Base-by-base conservation (phyloP, 2,329 filamentous ascomycete genomes). In the Fusarium vanettenii region DNA sequence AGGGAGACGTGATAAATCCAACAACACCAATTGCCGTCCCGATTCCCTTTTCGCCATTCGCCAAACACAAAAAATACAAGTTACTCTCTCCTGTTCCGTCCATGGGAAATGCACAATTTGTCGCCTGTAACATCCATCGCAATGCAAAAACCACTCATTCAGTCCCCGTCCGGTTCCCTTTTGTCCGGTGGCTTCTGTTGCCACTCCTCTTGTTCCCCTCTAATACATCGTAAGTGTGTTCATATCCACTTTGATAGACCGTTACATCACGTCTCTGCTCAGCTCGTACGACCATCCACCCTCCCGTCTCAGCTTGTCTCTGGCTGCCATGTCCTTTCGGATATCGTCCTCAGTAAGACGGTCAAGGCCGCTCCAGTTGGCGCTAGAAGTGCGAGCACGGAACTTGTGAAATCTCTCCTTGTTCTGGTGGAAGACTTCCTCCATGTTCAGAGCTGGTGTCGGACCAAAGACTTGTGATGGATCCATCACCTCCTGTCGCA, bases 401-500 rank as follows among this genome's bases (percentile, higher is more conserved):
- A 98, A 98, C 80, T 95, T 94, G 86, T 94, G 94, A 82, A 94
- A 91, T 74, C 93, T 87, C 66, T 96, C 95, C 82, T 95, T 95
- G 83, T 93, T 95, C 82, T 95, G 94, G 83, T 89, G 93, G 84
- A 99, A 99, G 35, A 98, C 95, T 81, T 98, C 95, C 79, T 99
- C 97, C 92, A 99, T 97, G 79, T 95, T 94, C 74, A 99, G 87
- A 14, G 95, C 94, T 13, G 90, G 92, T 27, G 97, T 95, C 1
- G 94, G 94, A 0, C 97, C 97, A 80, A 99, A 99, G 63, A 99
- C 94, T 41, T 89, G 86, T 79, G 94, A 91, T 0, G 95, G 94
- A 79, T 99, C 95, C 76, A 97, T 89, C 11, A 91, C 90, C 82
- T 99, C 95, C 81, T 99, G 97, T 60, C 91, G 88, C 68, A 92